These are phyloP conservation scores for Trichoderma arundinaceum DNA, from an alignment of 2,329 filamentous ascomycete genomes.

Conservation along the genomic window DNA sequence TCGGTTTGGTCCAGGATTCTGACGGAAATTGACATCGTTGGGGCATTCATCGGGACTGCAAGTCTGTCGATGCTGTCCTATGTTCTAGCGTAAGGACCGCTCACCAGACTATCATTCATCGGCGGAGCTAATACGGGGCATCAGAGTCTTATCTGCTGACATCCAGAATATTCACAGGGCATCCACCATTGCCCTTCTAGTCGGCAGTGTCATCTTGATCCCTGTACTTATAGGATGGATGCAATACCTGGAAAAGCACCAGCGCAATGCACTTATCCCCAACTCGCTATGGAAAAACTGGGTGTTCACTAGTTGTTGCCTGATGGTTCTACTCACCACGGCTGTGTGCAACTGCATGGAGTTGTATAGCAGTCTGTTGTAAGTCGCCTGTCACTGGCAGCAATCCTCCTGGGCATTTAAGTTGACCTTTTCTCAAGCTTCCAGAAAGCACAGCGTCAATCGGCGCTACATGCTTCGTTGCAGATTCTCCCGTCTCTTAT, in stretches of 20 bases:
- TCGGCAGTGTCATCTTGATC: slow-evolving; percentile 50
- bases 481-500: slow-evolving; percentile 54
- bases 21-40: slow-evolving; percentile 58
- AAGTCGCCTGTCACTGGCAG: slow-evolving; percentile 34
- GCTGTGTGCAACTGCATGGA: slow-evolving; percentile 55
- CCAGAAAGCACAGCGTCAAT: slow-evolving; percentile 55
- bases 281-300: slow-evolving; percentile 66
- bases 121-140: neutral
- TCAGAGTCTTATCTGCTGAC: slow-evolving; percentile 43
- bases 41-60: slow-evolving; percentile 53
- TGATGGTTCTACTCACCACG: slow-evolving; percentile 54
- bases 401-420: neutral
- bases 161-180: slow-evolving; percentile 50
- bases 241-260: slow-evolving; percentile 51
- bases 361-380: slow-evolving; percentile 56
- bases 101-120: neutral
- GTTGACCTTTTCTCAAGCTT: slow-evolving; percentile 47
- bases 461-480: slow-evolving; percentile 53
- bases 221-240: slow-evolving; percentile 62
- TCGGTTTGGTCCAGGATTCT: slow-evolving; percentile 36
- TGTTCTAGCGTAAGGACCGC: slow-evolving; percentile 54
- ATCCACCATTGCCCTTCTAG: slow-evolving; percentile 53
- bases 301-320: slow-evolving; percentile 61
- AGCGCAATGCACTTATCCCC: slow-evolving; percentile 62
- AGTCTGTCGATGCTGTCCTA: slow-evolving; percentile 58